Percentiles rank a stretch among this genome's conserved stretches.
These are phyloP conservation scores for Phanerodontia chrysosporium DNA, from an alignment of 768 basidiomycete genomes.

Conservation along the genomic window DNA sequence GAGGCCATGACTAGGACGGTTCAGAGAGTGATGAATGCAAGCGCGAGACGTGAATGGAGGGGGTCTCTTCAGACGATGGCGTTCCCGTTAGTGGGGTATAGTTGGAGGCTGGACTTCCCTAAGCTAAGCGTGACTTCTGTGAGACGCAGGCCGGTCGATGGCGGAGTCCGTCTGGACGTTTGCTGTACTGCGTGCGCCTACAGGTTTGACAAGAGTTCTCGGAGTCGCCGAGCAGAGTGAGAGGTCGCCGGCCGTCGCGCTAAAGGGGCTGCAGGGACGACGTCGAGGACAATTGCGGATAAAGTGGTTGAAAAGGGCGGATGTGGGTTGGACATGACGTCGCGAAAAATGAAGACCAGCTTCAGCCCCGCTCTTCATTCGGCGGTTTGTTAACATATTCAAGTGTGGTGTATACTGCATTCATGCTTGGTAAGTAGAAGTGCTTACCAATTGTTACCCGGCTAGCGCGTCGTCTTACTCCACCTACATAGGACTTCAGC, in stretches of 20 bases:
- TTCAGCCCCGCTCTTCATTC: not conserved
- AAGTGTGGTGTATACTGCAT: too few species aligned
- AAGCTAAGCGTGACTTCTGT: too few species aligned
- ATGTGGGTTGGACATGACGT: constrained; percentile 6
- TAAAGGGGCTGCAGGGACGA: not conserved
- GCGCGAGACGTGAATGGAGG: too few species aligned
- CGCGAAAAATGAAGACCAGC: not conserved
- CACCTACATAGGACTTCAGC: not conserved
- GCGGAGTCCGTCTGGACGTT: not conserved
- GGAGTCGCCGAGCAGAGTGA: not conserved
- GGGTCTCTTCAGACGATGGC: too few species aligned
- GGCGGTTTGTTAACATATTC: not conserved
- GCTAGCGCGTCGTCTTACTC: not conserved
- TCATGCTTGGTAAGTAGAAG: not conserved
- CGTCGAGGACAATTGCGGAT: not conserved
- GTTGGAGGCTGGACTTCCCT: too few species aligned
- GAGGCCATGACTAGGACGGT: constrained; percentile 19
- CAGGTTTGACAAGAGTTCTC: constrained; percentile 1
- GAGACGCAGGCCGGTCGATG: too few species aligned
- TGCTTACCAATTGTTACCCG: not conserved
- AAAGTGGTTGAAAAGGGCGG: not conserved
- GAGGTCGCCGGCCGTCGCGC: not conserved
- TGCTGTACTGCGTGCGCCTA: constrained; percentile 2
- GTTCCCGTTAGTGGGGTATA: too few species aligned
- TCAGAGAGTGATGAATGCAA: not conserved